Percentiles rank a stretch among this genome's conserved stretches.
These are phyloP conservation scores for Pinus tabuliformis DNA, from an alignment of 75 land plant species.

Conservation along the genomic window DNA sequence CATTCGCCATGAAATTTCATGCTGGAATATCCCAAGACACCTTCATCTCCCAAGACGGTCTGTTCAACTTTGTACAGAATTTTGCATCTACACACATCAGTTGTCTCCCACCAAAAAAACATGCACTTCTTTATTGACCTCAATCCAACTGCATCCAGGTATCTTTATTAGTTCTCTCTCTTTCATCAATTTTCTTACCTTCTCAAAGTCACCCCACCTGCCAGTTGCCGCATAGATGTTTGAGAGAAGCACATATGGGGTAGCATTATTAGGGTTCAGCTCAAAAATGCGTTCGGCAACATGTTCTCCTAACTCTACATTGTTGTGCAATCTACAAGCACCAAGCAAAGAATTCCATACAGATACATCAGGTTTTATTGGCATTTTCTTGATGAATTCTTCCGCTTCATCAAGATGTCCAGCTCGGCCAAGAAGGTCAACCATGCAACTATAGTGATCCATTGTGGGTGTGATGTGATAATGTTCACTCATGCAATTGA, in stretches of 20 bases:
- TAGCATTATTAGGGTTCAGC: constrained; percentile 12
- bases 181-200: constrained; percentile 11
- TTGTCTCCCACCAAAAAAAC: constrained; percentile 10
- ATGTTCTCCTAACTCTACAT: constrained; percentile 13
- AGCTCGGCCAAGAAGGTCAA: constrained; percentile 23
- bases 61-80: too few relatives aligned
- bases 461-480: constrained; percentile 17
- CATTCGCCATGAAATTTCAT: too few relatives aligned
- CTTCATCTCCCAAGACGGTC: too few relatives aligned
- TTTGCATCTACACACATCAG: too few relatives aligned
- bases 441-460: constrained; percentile 16
- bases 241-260: constrained; percentile 10
- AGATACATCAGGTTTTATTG: not conserved
- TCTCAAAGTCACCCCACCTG: constrained; percentile 12
- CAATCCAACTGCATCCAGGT: constrained; percentile 16
- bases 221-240: constrained; percentile 12
- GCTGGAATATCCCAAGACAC: too few relatives aligned
- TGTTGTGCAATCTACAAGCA: constrained; percentile 7
- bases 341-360: constrained; percentile 15
- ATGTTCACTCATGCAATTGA: constrained; percentile 30
- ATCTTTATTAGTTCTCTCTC: constrained; percentile 7
- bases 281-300: constrained; percentile 4
- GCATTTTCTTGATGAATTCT: constrained; percentile 1
- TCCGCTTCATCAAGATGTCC: constrained; percentile 19
- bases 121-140: constrained; percentile 3